Percentiles rank a stretch among this genome's conserved stretches.
Conservation (phyloP, 148 eudicot genomes). For the Chenopodium suecicum region DNA sequence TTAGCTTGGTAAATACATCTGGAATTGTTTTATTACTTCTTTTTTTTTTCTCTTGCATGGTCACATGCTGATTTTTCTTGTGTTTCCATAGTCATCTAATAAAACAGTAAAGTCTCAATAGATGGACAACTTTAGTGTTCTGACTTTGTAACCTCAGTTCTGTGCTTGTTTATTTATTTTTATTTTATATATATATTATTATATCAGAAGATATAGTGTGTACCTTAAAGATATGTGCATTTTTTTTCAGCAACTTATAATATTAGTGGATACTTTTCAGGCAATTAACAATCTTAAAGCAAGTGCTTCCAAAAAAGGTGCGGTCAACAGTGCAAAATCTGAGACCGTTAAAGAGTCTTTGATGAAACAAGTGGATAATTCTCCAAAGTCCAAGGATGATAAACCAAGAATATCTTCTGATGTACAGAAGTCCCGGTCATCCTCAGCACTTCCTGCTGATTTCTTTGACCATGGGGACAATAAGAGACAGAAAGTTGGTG, state of each 20-base stretch:
- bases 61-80: neutral
- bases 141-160: neutral
- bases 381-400: conserved; percentile 27
- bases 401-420: conserved; percentile 36
- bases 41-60: neutral
- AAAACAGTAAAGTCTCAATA: neutral
- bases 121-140: neutral
- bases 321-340: conserved; percentile 44
- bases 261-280: conserved; percentile 34
- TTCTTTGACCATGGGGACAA: conserved; percentile 68
- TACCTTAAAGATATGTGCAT: neutral
- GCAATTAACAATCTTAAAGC: conserved; percentile 74
- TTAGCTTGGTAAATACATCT: neutral
- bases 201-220: neutral
- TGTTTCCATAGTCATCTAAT: neutral
- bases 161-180: neutral
- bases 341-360: conserved; percentile 40
- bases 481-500: conserved; percentile 70
- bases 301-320: conserved; percentile 53
- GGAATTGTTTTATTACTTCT: neutral
- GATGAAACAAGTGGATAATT: conserved; percentile 34
- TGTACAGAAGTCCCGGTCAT: conserved; percentile 39
- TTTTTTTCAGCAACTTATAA: conserved; percentile 14
- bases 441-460: conserved; percentile 64
- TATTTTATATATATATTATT: neutral